Evolutionary conservation across 768 basidiomycete genomes (phyloP), one percentile per base, ranked within the genome.

Genomic region (Mycena leptocephala): DNA sequence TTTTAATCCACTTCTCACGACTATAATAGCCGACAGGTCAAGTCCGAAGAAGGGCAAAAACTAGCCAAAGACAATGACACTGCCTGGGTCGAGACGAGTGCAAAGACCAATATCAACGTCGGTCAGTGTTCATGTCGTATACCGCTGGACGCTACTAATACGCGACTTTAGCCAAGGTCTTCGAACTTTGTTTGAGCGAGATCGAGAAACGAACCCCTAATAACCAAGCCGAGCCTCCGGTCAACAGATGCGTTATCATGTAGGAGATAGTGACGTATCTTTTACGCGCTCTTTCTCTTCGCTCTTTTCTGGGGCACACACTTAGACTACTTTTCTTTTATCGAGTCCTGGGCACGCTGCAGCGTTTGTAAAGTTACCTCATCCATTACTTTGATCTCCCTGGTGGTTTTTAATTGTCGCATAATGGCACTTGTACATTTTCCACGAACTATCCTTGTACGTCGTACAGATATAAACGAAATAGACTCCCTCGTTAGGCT

Each of bases 1-100:
- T 77, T 81, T 77, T 51, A 77, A 79, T 82, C 70, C 79, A 78
- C 79, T 82, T 79, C 82, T 86, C 63, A 75, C 53, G 33, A 18
- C 39, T 56, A 33, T 81, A 74, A 78, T 70, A 91, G 87, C 78
- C 94, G 96, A 83, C 95, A 96, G 86, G 95, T 97, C 18, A 89
- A 91, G 65, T 83, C 90, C 2, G 85, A 89, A 18, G 95, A 96
- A 81, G 96, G 93, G 18, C 89, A 95, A 83, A 90, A 91, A 71
- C 86, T 98, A 56, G 97, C 96, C 14, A 90, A 90, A 80, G 87
- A 87, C 69, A 92, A 94, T 79, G 90, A 92, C 56, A 93, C 96
- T 8, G 94, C 94, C 6, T 97, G 93, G 87, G 89, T 97, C 48
- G 97, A 98, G 85, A 96, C 96, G n/a, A 96, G 95, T 80, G 96